Evolutionary conservation across 345 rosid genomes (phyloP).

Genomic region (Hirschfeldia incana): DNA sequence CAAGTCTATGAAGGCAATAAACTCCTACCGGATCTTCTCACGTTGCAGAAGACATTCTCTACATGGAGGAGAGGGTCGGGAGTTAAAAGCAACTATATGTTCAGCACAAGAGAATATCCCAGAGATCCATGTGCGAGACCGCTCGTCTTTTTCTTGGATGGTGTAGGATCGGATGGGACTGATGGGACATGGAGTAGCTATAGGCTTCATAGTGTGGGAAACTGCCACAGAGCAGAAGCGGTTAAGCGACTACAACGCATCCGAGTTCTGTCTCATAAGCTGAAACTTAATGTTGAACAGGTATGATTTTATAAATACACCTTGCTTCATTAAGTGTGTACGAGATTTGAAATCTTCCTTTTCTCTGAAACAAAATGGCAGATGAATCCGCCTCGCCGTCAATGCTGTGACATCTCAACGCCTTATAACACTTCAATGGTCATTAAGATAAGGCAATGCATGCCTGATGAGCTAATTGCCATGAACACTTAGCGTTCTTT

Average conservation of each 20-base stretch:
- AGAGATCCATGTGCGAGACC: conserved; percentile 73
- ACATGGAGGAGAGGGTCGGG: conserved; percentile 75
- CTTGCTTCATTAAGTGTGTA: background rate
- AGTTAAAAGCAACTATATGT: conserved; percentile 55
- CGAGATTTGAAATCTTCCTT: background rate
- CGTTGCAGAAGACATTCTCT: conserved; percentile 60
- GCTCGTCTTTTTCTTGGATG: conserved; percentile 56
- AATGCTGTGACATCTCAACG: conserved; percentile 34
- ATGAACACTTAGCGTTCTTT: conserved; percentile 22
- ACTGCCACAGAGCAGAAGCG: conserved; percentile 51
- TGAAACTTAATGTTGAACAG: conserved; percentile 54
- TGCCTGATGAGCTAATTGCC: conserved; percentile 31
- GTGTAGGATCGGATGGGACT: conserved; percentile 46
- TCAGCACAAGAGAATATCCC: conserved; percentile 69
- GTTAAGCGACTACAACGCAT: conserved; percentile 50
- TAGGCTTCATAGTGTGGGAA: conserved; percentile 41
- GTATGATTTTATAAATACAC: conserved; percentile 36
- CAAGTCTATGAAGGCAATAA: conserved; percentile 74
- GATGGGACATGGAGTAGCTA: conserved; percentile 63
- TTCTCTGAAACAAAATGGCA: background rate
- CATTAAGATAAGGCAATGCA: conserved; percentile 34
- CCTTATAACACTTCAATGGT: conserved; percentile 38
- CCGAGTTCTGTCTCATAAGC: conserved; percentile 52
- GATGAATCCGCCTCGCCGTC: conserved; percentile 36
- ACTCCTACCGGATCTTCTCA: conserved; percentile 76